Evolutionary conservation across 805 yeast species (phyloP), one percentile per base, ranked within the genome.

Genomic region (Vanderwaltozyma tropicalis): DNA sequence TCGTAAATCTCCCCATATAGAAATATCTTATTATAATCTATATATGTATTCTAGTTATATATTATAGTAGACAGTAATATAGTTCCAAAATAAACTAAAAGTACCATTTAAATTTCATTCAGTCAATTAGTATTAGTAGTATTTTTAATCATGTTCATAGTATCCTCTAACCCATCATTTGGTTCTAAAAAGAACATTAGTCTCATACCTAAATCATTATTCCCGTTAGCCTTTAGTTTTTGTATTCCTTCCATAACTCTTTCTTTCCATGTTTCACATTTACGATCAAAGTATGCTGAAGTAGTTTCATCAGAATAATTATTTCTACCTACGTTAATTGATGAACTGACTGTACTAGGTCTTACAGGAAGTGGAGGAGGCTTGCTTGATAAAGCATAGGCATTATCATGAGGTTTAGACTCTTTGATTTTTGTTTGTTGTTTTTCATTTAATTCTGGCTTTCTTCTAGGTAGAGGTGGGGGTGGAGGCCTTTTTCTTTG

Each of bases 231-330:
- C 3, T 44, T 46, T 28, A 60, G 38, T 35, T 50, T 47, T 13
- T 37, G 29, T 2, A 59, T 53, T 10, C 76, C 70, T 4, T 58
- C 53, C n/a, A 57, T 44, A 1, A 76, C 63, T 31, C 85, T 64
- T 24, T 61, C 60, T 38, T 67, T 68, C 88, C 88, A 80, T 15
- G 62, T 47, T 16, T 73, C 78, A 18, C 68, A 67, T 32, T 64
- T 69, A 40, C 68, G 73, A 45, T 76, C 83, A 13, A 62, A 52
- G 16, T 40, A 30, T 44, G 52, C 2, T 49, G 39, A 48, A 15
- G 56, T 41, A 14, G 48, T 49, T 34, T 52, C 53, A 41, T 53
- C 58, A 39, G 8, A 20, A 26, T 15, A 15, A 7, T 14, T 15
- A 17, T 31, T 33, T 5, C 18, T 2, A 19, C 26, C 26, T 6